Conservation (phyloP, 164 flowering plant genomes). For the Malania oleifera region DNA sequence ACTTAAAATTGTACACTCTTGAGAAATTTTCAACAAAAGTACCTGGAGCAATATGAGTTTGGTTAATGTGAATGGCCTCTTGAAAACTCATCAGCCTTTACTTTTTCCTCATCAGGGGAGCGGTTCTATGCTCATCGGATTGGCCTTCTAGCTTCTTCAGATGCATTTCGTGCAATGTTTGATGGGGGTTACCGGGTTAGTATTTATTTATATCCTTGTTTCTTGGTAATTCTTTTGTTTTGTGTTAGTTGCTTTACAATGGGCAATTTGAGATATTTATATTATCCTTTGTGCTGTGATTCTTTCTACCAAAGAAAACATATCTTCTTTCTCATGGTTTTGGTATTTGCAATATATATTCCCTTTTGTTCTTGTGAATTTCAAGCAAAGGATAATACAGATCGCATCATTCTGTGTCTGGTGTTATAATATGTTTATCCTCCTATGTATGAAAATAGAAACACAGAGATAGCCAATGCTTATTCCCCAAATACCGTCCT, state of each 20-base stretch:
- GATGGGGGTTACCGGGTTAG: constrained; percentile 98
- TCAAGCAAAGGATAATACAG: no score
- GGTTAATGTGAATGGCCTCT: neutral
- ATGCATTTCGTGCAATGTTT: constrained; percentile 99
- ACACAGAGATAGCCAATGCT: no score
- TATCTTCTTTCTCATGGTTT: no score
- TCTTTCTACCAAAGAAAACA: no score
- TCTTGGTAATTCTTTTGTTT: neutral
- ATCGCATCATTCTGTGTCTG: no score
- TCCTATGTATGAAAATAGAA: no score
- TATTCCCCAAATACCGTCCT: no score
- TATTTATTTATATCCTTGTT: neutral
- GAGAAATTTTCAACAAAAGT: neutral
- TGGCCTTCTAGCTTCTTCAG: constrained; percentile 95
- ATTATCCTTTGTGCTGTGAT: no score
- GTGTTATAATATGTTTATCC: no score
- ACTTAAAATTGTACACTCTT: neutral
- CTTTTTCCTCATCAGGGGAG: constrained; percentile 36
- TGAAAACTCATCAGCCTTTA: constrained; percentile 1
- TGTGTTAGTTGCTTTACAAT: neutral
- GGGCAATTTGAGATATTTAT: no score
- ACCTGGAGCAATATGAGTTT: neutral
- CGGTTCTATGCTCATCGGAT: constrained; percentile 94
- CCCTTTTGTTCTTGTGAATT: no score
- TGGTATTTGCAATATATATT: no score